Base-by-base conservation (phyloP, 371 early-diverging fungal species). In the Parasitella parasitica region DNA sequence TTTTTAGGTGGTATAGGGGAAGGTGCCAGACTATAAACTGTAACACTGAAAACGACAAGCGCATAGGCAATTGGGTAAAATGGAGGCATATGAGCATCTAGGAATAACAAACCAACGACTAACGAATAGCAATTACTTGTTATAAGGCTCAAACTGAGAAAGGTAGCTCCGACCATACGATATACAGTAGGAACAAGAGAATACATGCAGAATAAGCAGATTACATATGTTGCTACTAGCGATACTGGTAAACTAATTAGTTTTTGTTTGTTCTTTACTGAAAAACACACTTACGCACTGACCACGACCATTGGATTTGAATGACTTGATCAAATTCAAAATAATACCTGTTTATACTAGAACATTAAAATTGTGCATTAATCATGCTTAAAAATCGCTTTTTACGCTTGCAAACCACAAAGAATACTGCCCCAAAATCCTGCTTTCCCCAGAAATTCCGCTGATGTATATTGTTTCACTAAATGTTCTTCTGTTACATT, bases 401-500 rank as follows among this genome's bases (percentile, higher is more conserved):
- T 32, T 64, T 74, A 79, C 80, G 73, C 76, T 60, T 71, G 71
- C 3, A 66, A 36, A 9, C 76, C 75, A 51, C 76, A 72, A 8
- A 74, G 24, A 0, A 79, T 7, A 22, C 58, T 54, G 2, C 80
- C 80, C 71, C 69, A 70, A 11, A 67, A 59, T 6, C 80, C 75
- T n/a, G 70, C 64, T 26, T 69, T 66, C 0, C 67, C 58, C 6
- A 79, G 43, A 16, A 79, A 74, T 55, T 75, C 71, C 12, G 57
- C 32, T 6, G 73, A 64, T 8, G 72, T 59, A 59, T 63, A 63
- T 12, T 69, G 66, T 27, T 65, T 55, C n/a, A 79, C 77, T 20
- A 79, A 54, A 57, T 79, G 70, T 35, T 79, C 80, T 60, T 79
- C 80, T 18, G 73, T 72, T 15, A 79, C 75, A 56, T 79, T 79